Conservation (phyloP, 208 protist species). For the Crithidia bombi region DNA sequence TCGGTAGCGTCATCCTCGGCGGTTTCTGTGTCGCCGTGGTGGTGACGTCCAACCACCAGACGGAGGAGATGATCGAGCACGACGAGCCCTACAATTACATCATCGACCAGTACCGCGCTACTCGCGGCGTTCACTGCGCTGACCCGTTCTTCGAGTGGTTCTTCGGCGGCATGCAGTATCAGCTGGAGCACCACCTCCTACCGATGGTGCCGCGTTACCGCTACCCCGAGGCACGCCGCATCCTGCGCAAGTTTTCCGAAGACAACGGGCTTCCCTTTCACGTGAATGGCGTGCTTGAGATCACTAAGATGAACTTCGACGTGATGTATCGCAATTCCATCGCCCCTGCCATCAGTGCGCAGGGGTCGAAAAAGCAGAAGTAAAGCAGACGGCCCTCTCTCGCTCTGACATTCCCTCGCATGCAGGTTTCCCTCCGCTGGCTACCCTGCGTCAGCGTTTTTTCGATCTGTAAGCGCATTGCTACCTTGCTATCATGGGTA, state of each 20-base stretch:
- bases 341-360: conserved; percentile 24
- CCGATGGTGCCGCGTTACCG: conserved; percentile 73
- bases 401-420: too few relatives aligned
- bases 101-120: conserved; percentile 76
- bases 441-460: too few relatives aligned
- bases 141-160: conserved; percentile 83
- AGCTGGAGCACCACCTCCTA: conserved; percentile 87
- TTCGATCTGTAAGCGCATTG: too few relatives aligned
- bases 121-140: conserved; percentile 70
- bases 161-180: conserved; percentile 88
- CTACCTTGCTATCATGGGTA: not conserved
- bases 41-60: conserved; percentile 83
- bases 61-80: conserved; percentile 77
- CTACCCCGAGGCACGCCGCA: conserved; percentile 59
- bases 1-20: conserved; percentile 72
- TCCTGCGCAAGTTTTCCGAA: conserved; percentile 79
- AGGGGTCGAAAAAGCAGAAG: conserved; percentile 16
- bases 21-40: conserved; percentile 78
- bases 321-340: conserved; percentile 48
- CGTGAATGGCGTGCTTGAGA: conserved; percentile 61
- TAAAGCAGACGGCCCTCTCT: conserved; percentile 3
- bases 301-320: conserved; percentile 75
- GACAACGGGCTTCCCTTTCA: conserved; percentile 78
- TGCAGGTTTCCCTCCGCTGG: too few relatives aligned
- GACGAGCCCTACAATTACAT: conserved; percentile 81